A percentile compares a stretch with the other conserved stretches of the same genome.
phyloP scores from a whole-genome alignment of 2,329 filamentous ascomycete genomes.

The Penicillium janthinellum region DNA sequence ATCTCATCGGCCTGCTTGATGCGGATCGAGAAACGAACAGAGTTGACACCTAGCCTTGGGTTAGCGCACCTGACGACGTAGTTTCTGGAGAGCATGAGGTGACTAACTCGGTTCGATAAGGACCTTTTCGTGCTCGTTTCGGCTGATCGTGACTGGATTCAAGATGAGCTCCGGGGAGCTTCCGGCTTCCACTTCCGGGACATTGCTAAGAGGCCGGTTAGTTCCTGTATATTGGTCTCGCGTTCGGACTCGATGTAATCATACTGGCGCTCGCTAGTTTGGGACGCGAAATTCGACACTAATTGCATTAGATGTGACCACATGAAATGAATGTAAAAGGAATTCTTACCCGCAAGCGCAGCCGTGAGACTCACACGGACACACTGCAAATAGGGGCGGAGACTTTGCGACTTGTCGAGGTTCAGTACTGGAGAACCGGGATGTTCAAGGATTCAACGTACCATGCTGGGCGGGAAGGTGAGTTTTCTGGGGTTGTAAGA shows the following conservation, averaged over 20 bases:
- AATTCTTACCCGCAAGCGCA: constrained; percentile 67
- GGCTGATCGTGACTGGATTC: constrained; percentile 84
- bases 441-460: constrained; percentile 22
- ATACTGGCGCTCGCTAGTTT: constrained; percentile 79
- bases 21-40: constrained; percentile 93
- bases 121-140: constrained; percentile 96
- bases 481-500: not conserved
- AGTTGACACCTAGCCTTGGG: constrained; percentile 69
- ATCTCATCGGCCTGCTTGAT: constrained; percentile 99
- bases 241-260: not conserved
- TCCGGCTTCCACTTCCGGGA: constrained; percentile 92
- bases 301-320: not conserved
- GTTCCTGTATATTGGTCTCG: not conserved
- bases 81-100: constrained; percentile 50
- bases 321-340: not conserved
- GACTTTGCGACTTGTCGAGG: constrained; percentile 23
- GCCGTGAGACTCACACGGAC: constrained; percentile 93
- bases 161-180: constrained; percentile 92
- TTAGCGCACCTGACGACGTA: not conserved
- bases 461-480: constrained; percentile 27
- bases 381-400: constrained; percentile 58
- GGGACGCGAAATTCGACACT: constrained; percentile 94
- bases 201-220: constrained; percentile 59
- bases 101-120: constrained; percentile 59
- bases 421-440: constrained; percentile 14